Evolutionary conservation across 2,329 filamentous ascomycete genomes (phyloP).

Genomic region (Salinomyces thailandicus): DNA sequence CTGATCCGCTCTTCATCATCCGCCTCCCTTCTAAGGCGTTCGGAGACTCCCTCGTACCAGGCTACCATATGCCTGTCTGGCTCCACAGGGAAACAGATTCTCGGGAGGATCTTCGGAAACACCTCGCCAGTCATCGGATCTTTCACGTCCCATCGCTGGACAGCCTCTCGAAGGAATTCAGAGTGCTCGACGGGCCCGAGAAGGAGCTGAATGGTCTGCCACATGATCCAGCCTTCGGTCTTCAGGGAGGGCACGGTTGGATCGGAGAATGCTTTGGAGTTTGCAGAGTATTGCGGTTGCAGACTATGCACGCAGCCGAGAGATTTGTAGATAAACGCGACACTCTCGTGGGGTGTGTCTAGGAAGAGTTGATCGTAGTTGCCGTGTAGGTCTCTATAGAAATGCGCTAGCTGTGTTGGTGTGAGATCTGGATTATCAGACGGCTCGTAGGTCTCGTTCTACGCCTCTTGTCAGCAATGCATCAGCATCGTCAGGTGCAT

Average conservation of each 20-base stretch:
- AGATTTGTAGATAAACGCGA: constrained; percentile 87
- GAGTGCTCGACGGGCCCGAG: constrained; percentile 83
- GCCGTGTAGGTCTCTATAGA: constrained; percentile 39
- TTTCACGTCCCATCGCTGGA: constrained; percentile 63
- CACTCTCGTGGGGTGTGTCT: constrained; percentile 57
- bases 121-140: constrained; percentile 53
- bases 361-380: constrained; percentile 58
- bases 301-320: constrained; percentile 83
- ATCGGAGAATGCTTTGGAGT: constrained; percentile 52
- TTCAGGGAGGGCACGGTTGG: constrained; percentile 79
- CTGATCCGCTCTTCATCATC: constrained; percentile 30
- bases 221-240: constrained; percentile 74
- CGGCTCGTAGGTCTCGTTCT: constrained; percentile 35
- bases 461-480: constrained; percentile 9
- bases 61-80: constrained; percentile 70
- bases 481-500: no score
- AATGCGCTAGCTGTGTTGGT: constrained; percentile 38
- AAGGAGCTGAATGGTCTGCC: constrained; percentile 85
- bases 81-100: constrained; percentile 57
- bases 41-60: constrained; percentile 74
- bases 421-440: constrained; percentile 37
- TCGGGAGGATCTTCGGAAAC: constrained; percentile 53
- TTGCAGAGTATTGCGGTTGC: constrained; percentile 45
- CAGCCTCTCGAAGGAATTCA: constrained; percentile 68
- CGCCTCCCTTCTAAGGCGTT: constrained; percentile 56